Conservation (phyloP, 1,139 yeast genomes). For the Yamadazyma jaroonii region DNA sequence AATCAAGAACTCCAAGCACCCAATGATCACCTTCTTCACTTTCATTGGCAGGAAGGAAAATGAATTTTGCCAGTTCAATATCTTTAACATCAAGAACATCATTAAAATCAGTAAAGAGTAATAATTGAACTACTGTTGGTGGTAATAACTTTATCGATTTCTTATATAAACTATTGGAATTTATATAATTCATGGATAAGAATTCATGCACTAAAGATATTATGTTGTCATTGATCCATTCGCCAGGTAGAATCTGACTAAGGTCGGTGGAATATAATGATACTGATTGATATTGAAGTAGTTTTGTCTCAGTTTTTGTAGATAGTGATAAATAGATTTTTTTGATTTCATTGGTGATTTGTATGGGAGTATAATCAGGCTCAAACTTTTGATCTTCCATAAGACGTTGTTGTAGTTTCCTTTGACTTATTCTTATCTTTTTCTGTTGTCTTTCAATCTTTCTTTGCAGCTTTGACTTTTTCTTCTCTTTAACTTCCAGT, state of each 20-base stretch:
- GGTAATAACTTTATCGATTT: conserved; percentile 28
- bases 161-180: conserved; percentile 14
- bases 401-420: conserved; percentile 7
- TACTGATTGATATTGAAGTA: conserved; percentile 37
- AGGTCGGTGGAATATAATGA: conserved; percentile 40
- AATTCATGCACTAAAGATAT: conserved; percentile 63
- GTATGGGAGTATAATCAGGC: conserved; percentile 19
- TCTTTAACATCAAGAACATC: conserved; percentile 32
- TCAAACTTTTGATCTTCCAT: neutral
- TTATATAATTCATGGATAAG: conserved; percentile 24
- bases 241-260: conserved; percentile 44
- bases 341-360: conserved; percentile 23
- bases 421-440: conserved; percentile 22
- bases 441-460: conserved; percentile 29
- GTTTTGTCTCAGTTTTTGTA: conserved; percentile 10
- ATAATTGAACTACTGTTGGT: conserved; percentile 41
- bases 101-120: conserved; percentile 32
- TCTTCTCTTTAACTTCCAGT: conserved; percentile 23
- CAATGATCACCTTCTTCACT: conserved; percentile 45
- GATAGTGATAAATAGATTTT: conserved; percentile 16
- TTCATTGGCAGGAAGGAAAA: conserved; percentile 41
- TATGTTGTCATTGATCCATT: conserved; percentile 75
- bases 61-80: conserved; percentile 28
- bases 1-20: conserved; percentile 35
- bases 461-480: conserved; percentile 24